phyloP scores from a whole-genome alignment of 2,329 filamentous ascomycete species.

The Xylaria hypoxylon region DNA sequence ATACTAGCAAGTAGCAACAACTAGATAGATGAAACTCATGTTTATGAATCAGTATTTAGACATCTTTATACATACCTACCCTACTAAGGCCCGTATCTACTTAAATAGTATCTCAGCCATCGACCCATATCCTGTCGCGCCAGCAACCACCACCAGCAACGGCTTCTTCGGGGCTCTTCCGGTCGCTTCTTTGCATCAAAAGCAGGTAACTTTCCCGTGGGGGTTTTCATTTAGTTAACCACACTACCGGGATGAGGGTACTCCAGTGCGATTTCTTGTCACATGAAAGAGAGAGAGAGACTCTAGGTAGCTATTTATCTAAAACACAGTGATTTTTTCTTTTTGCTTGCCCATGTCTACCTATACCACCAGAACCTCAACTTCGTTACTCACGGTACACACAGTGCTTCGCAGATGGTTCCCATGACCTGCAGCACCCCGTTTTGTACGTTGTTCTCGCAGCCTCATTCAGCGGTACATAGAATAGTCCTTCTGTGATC shows the following conservation, averaged over 20 bases:
- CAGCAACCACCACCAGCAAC: no score
- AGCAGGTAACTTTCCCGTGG: background rate
- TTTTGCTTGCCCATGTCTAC: background rate
- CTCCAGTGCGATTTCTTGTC: background rate
- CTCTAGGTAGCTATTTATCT: conserved; percentile 1
- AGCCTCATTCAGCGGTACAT: background rate
- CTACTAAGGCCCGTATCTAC: no score
- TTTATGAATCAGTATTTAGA: background rate
- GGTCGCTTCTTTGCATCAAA: background rate
- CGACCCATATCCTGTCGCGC: no score
- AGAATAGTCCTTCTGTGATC: no score
- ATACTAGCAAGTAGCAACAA: no score
- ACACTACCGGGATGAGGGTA: background rate
- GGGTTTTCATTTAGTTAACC: background rate
- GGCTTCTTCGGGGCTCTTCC: no score
- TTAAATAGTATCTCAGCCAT: no score
- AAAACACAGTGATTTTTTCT: conserved; percentile 17
- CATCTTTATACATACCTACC: background rate
- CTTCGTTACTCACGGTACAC: background rate
- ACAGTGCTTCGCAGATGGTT: conserved; percentile 1
- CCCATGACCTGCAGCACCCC: background rate
- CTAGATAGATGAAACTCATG: no score
- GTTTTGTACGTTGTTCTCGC: background rate
- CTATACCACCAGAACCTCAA: background rate
- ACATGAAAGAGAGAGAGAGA: background rate